Percentiles rank a stretch among this genome's conserved stretches.
These are phyloP conservation scores for Wickerhamomyces xylosicus DNA, from an alignment of 805 yeast species.

Conservation along the genomic window DNA sequence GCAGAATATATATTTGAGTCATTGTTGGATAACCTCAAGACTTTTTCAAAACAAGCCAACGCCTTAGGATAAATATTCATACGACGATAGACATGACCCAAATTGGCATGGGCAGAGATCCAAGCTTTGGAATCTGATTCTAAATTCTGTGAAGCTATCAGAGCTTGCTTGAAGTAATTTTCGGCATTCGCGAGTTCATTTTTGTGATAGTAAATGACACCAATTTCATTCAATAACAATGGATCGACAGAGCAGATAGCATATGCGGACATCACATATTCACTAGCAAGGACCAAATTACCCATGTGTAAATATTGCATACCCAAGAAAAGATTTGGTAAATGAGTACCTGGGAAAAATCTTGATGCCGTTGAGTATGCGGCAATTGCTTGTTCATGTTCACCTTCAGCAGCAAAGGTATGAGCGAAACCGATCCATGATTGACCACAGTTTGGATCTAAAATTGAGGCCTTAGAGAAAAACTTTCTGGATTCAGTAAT, in stretches of 20 bases:
- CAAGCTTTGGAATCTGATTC: slow-evolving; percentile 77
- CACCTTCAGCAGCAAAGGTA: slow-evolving; percentile 96
- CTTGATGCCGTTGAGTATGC: slow-evolving; percentile 95
- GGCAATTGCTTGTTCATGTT: slow-evolving; percentile 95
- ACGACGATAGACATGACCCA: slow-evolving; percentile 82
- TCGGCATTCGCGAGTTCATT: slow-evolving; percentile 62
- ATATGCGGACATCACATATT: slow-evolving; percentile 67
- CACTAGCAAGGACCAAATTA: slow-evolving; percentile 75
- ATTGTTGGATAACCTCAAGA: slow-evolving; percentile 54
- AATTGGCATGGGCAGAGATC: slow-evolving; percentile 74
- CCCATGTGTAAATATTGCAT: slow-evolving; percentile 93
- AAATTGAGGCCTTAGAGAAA: slow-evolving; percentile 79
- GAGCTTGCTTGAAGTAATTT: slow-evolving; percentile 56
- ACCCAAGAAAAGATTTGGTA: slow-evolving; percentile 84
- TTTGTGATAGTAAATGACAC: slow-evolving; percentile 81
- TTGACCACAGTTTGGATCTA: slow-evolving; percentile 84
- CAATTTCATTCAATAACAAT: slow-evolving; percentile 78
- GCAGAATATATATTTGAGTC: slow-evolving; percentile 76
- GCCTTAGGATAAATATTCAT: slow-evolving; percentile 55
- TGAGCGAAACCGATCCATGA: slow-evolving; percentile 99
- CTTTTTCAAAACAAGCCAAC: slow-evolving; percentile 65
- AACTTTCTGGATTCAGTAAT: slow-evolving; percentile 76
- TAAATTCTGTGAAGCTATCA: slow-evolving; percentile 54
- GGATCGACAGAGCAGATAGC: slow-evolving; percentile 83
- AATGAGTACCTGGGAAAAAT: slow-evolving; percentile 81